Evolutionary conservation across 768 basidiomycete genomes (phyloP), one percentile per base, ranked within the genome.

Genomic region (Trametes cingulata): DNA sequence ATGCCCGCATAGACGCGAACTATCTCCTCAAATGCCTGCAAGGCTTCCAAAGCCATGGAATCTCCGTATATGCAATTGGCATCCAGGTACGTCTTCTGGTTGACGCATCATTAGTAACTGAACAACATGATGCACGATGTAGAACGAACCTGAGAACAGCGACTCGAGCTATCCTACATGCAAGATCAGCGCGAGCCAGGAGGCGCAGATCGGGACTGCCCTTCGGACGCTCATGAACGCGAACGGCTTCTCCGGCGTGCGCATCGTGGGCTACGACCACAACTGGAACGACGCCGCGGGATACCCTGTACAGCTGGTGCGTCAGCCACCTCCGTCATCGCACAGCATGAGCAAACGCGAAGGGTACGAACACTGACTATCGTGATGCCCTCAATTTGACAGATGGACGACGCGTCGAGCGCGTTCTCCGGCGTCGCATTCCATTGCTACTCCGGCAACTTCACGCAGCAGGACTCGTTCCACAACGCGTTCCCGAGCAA

Each of bases 21-120:
- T 91, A 92, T 68, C 81, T 91, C 12, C 71, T 91, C 22, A 91
- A 90, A 71, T 77, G 82, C 19, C 77, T 91, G 13, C 88, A 90
- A 67, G 88, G 86, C 3, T 89, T 89, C 72, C 74, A 80, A 52
- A 79, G 61, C 58, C 73, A 89, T 65, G 87, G 88, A 0, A 80
- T 89, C 51, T 71, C 77, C 1, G 68, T 85, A 14, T 90, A 85
- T 58, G 88, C 87, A 0, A 81, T 92, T 43, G 76, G 79, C 0
- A 83, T 88, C 42, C 78, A 81, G 75, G 79, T 78, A 42, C 19
- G 56, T 50, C 10, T 6, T n/a, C 19, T n/a, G 19, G n/a, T 20
- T 19, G 17, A 10, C 49, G n/a, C 20, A 20, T 52, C 14, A 27
- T 40, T 15, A 20, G 22, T 8, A 17, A 45, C 33, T 36, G 14